A percentile compares a stretch with the other conserved stretches of the same genome.
These are phyloP conservation scores for Lumnitzera littorea DNA, from an alignment of 345 rosid genomes.

Conservation along the genomic window DNA sequence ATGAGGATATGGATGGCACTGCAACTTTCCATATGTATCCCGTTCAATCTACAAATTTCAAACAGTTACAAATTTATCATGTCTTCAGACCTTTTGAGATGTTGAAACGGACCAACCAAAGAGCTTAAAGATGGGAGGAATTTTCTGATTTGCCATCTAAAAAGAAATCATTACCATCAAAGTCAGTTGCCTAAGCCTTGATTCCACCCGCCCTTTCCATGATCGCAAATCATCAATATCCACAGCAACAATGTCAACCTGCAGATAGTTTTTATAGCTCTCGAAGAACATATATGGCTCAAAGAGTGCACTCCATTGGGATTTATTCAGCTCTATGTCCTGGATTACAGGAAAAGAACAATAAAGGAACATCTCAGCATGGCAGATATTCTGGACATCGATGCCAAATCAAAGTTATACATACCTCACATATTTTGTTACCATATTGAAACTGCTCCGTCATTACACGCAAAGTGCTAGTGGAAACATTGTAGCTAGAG, in stretches of 20 bases:
- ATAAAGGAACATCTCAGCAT: neutral
- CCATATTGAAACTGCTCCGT: constrained; percentile 63
- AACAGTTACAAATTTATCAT: neutral
- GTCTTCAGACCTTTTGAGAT: too few relatives aligned
- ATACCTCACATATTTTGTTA: constrained; percentile 56
- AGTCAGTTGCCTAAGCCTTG: constrained; percentile 60
- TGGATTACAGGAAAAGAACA: constrained; percentile 13
- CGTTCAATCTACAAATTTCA: constrained; percentile 50
- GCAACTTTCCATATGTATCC: constrained; percentile 55
- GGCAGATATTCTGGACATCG: neutral
- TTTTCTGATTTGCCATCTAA: neutral
- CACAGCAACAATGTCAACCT: constrained; percentile 53
- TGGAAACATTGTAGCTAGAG: constrained; percentile 71
- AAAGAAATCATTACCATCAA: constrained; percentile 35
- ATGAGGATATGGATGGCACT: constrained; percentile 64
- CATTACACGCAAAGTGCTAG: constrained; percentile 63
- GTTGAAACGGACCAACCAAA: neutral
- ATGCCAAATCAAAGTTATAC: constrained; percentile 1
- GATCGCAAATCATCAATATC: constrained; percentile 53
- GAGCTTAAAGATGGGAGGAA: neutral
- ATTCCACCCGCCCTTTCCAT: constrained; percentile 84
- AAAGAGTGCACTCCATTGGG: constrained; percentile 51
- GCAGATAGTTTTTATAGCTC: constrained; percentile 62
- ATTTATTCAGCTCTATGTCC: constrained; percentile 54
- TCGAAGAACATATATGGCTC: constrained; percentile 63